Conservation (phyloP, 345 rosid species). For the Hibiscus trionum region DNA sequence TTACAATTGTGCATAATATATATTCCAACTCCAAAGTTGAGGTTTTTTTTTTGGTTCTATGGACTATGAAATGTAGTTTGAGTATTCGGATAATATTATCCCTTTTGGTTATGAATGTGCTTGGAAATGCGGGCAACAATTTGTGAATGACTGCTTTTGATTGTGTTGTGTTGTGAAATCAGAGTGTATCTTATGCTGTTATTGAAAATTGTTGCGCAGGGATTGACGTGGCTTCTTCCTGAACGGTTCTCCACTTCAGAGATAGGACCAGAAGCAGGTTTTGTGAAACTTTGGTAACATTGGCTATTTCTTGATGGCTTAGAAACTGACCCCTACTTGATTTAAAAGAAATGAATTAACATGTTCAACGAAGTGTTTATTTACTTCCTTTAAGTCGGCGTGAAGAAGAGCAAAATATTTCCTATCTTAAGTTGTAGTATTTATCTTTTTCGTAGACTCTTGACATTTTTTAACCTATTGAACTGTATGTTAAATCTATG, state of each 20-base stretch:
- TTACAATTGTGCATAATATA: background rate
- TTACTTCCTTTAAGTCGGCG: background rate
- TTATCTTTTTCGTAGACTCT: background rate
- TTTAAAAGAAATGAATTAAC: background rate
- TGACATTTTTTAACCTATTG: background rate
- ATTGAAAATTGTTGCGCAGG: conserved; percentile 39
- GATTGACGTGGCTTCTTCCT: conserved; percentile 94
- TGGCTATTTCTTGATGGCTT: conserved; percentile 40
- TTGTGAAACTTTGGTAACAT: conserved; percentile 88
- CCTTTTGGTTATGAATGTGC: background rate
- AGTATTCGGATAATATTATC: background rate
- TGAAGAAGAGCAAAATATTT: background rate
- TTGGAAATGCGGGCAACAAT: conserved; percentile 3
- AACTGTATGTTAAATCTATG: conserved; percentile 27
- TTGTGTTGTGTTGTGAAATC: background rate
- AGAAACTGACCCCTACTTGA: background rate
- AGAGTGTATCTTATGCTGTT: conserved; percentile 10
- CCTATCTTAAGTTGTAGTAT: too few species aligned
- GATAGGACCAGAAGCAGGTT: conserved; percentile 99
- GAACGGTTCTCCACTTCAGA: conserved; percentile 89
- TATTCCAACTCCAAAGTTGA: background rate
- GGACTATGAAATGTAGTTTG: background rate
- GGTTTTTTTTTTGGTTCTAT: background rate
- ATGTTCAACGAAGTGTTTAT: background rate
- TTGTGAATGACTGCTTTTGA: background rate